phyloP scores from a whole-genome alignment of 306 rosid genomes.

The Abrus precatorius region DNA sequence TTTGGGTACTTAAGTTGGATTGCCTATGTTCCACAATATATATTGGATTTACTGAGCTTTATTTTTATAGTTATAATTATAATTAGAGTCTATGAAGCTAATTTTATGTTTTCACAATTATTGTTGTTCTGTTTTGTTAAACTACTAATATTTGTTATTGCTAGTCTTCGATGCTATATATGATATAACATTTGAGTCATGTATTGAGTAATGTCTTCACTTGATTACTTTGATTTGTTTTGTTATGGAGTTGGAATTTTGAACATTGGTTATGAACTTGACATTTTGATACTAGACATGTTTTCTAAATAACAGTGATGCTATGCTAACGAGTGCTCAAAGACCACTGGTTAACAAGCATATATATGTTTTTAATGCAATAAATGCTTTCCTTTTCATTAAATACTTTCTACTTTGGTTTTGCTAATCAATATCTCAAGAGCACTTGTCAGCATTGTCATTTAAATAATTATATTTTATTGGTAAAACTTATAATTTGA shows the following conservation, averaged over 20 bases:
- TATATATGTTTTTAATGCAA: neutral
- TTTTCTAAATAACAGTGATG: neutral
- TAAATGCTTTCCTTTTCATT: neutral
- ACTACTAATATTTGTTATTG: slow-evolving; percentile 5
- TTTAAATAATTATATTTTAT: neutral
- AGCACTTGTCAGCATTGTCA: neutral
- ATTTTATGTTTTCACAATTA: slow-evolving; percentile 19
- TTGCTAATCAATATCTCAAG: neutral
- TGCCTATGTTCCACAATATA: neutral
- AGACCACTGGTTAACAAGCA: neutral
- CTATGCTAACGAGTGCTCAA: neutral
- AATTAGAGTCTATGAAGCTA: neutral
- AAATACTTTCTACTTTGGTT: neutral
- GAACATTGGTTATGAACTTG: neutral
- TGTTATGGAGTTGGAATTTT: slow-evolving; percentile 15
- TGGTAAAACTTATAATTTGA: neutral
- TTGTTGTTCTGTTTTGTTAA: neutral
- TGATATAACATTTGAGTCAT: neutral
- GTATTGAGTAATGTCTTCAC: neutral
- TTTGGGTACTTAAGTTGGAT: neutral
- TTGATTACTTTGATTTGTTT: neutral
- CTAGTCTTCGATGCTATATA: neutral
- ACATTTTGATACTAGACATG: neutral
- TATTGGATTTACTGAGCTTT: neutral
- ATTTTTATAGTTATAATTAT: neutral